Base-by-base conservation (phyloP, 768 basidiomycete genomes). In the Leccinellum albellum region DNA sequence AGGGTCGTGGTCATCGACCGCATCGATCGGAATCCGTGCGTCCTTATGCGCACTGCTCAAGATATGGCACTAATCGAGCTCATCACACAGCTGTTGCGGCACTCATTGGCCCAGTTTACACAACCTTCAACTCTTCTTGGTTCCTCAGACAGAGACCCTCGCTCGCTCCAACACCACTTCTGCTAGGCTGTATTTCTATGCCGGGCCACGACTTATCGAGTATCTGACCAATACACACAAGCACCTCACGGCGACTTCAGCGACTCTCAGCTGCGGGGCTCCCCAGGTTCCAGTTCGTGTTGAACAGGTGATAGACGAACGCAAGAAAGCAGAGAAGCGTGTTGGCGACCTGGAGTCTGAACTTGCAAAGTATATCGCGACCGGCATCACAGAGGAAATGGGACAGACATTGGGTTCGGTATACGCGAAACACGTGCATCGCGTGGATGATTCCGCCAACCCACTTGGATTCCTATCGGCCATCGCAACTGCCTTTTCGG, bases 1-100 rank as follows among this genome's bases (percentile, higher is more conserved):
- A 78, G 94, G n/a, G 84, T 89, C 10, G 83, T 94, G 31, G 78
- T 88, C 26, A 95, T 97, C 52, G 89, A 93, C 51, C 85, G 85
- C 13, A 76, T 93, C 5, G 93, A 94, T 69, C 80, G 86, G 42
- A 90, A 87, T 68, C 88, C 88, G 85, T 90, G 73, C 64, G 87
- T 68, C 44, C 50, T 50, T 47, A 1, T 17, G 14, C 21, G 15
- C 24, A 26, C 48, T 48, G 48, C 53, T 72, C 32, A 23, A 35
- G 62, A 37, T 51, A 21, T 10, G 12, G 23, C 21, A 53, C 35
- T 14, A 15, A 61, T 51, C 26, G 37, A 28, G 42, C 21, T 40
- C 20, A 23, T 21, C 50, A 17, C 63, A 35, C 58, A 89, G 87
- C 53, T 91, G 91, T 71, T 89, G 88, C 55, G 88, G 90, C 12